These are phyloP conservation scores for Bacidia rubella DNA, from an alignment of 495 filamentous ascomycete species.

Conservation along the genomic window DNA sequence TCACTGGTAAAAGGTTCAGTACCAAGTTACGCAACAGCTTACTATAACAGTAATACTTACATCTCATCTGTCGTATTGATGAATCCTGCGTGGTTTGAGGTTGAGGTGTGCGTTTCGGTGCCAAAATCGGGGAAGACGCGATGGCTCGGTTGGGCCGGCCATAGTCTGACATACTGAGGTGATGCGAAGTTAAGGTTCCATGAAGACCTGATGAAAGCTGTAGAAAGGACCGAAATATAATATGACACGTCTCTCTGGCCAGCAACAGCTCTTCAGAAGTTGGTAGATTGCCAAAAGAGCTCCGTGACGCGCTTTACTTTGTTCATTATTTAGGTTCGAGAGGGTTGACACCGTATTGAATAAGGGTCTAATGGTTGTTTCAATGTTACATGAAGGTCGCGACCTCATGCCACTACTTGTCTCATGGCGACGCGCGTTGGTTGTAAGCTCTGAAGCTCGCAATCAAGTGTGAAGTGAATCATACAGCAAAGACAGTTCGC, in stretches of 20 bases:
- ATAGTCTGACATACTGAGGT: slow-evolving; percentile 12
- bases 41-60: slow-evolving; percentile 21
- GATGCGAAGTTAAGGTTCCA: slow-evolving; percentile 8
- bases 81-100: slow-evolving; percentile 35
- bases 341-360: background rate
- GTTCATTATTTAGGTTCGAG: background rate
- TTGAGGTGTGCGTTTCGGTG: slow-evolving; percentile 5
- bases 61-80: slow-evolving; percentile 41
- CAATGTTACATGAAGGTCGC: too few relatives aligned
- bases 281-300: background rate
- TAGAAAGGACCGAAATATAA: background rate
- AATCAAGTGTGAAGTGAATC: too few relatives aligned
- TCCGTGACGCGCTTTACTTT: background rate
- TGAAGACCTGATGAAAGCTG: background rate
- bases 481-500: too few relatives aligned
- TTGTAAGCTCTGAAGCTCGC: too few relatives aligned
- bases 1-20: slow-evolving; percentile 42
- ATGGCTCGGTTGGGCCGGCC: slow-evolving; percentile 10
- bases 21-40: background rate
- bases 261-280: background rate
- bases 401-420: too few relatives aligned
- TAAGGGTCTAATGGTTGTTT: too few relatives aligned
- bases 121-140: slow-evolving; percentile 16
- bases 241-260: background rate
- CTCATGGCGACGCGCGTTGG: too few relatives aligned